A percentile compares a stretch with the other conserved stretches of the same genome.
Conservation (phyloP, 2,329 filamentous ascomycete species). For the Aulographum hederae region DNA sequence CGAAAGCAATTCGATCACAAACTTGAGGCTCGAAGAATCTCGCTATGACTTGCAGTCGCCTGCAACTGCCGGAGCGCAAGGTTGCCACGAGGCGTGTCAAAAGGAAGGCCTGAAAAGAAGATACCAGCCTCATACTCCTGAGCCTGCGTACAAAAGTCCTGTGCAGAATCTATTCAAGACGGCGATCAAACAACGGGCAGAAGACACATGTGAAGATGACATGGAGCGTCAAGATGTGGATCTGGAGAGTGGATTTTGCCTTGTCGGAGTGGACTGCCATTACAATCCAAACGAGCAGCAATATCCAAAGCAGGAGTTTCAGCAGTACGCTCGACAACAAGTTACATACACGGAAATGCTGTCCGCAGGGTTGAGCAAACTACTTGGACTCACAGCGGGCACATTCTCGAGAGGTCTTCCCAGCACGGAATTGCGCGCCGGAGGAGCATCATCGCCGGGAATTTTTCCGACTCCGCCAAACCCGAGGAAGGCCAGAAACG, state of each 20-base stretch:
- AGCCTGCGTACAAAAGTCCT: neutral
- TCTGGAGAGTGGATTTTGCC: neutral
- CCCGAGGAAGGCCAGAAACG: neutral
- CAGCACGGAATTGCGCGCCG: neutral
- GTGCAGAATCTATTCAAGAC: neutral
- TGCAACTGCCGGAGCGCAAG: neutral
- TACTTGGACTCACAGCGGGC: neutral
- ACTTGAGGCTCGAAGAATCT: neutral
- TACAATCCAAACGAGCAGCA: neutral
- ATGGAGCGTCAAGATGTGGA: too few relatives aligned
- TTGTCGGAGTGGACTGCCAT: neutral
- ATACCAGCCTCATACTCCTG: neutral
- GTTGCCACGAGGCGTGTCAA: neutral
- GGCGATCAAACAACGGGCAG: neutral
- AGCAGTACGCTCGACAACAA: neutral
- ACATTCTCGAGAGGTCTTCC: neutral
- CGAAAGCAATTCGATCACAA: neutral
- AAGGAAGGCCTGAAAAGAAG: neutral
- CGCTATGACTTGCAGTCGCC: neutral
- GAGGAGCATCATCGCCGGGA: neutral
- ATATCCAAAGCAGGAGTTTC: neutral
- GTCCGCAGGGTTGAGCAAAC: neutral
- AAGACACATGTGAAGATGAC: too few relatives aligned
- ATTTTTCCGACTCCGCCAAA: neutral
- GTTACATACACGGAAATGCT: neutral